Evolutionary conservation across 2,329 filamentous ascomycete species (phyloP).

Genomic region (Ceratocystis variospora): DNA sequence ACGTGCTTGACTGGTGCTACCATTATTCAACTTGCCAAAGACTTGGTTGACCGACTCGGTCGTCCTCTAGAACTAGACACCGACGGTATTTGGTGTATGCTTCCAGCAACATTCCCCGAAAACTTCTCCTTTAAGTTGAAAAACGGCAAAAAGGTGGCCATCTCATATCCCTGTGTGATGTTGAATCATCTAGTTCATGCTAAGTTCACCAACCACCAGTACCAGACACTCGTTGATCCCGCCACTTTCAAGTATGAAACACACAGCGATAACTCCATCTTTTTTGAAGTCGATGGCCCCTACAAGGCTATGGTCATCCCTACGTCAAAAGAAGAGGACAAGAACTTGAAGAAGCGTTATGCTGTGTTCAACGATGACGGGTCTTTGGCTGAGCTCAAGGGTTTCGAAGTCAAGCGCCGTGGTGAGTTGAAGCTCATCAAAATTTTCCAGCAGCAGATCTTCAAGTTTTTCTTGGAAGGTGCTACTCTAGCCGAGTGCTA

Average conservation of each 20-base stretch:
- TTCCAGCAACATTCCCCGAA: constrained; percentile 89
- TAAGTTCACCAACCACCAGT: constrained; percentile 93
- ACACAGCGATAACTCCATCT: constrained; percentile 96
- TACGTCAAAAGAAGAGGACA: constrained; percentile 96
- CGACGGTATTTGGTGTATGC: constrained; percentile 99
- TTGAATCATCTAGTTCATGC: constrained; percentile 93
- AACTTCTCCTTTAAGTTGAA: constrained; percentile 91
- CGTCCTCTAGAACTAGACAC: constrained; percentile 90
- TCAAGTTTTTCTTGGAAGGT: constrained; percentile 97
- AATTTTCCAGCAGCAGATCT: constrained; percentile 98
- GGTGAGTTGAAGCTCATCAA: constrained; percentile 99
- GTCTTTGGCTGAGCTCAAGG: constrained; percentile 86
- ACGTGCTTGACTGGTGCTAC: constrained; percentile 91
- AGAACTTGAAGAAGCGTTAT: constrained; percentile 98
- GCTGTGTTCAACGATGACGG: constrained; percentile 98
- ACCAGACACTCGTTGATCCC: constrained; percentile 74
- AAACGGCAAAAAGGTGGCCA: constrained; percentile 89
- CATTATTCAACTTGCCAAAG: constrained; percentile 92
- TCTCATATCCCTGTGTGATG: constrained; percentile 98
- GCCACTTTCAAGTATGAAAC: constrained; percentile 83
- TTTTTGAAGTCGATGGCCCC: constrained; percentile 96
- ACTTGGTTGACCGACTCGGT: constrained; percentile 84
- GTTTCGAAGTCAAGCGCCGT: constrained; percentile 93
- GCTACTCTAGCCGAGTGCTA: constrained; percentile 81
- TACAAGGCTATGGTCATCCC: constrained; percentile 96